phyloP scores from a whole-genome alignment of 306 rosid genomes.

The Trichosanthes cucumerina region DNA sequence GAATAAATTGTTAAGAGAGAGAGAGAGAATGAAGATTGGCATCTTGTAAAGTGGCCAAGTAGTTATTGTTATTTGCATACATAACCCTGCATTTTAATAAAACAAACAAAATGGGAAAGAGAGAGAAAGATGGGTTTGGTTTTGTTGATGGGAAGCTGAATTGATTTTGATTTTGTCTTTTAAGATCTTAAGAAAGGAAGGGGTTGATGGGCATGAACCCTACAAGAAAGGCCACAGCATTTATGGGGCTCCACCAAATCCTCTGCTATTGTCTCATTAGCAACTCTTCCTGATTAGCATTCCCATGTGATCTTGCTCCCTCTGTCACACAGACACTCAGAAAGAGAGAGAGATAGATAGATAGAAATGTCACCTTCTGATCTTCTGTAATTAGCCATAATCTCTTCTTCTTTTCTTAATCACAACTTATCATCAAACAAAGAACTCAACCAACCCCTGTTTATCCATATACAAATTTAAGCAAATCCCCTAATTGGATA shows the following conservation, averaged over 20 bases:
- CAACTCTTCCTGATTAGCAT: slow-evolving; percentile 63
- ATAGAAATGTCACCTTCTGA: background rate
- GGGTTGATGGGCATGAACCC: slow-evolving; percentile 8
- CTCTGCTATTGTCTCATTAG: slow-evolving; percentile 93
- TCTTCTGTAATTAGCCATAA: background rate
- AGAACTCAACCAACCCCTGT: background rate
- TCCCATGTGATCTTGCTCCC: slow-evolving; percentile 99
- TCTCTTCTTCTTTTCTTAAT: background rate
- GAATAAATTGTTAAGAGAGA: background rate
- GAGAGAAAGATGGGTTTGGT: background rate
- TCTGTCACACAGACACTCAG: background rate
- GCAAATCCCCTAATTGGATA: background rate
- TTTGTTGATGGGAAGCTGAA: slow-evolving; percentile 6
- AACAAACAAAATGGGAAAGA: background rate
- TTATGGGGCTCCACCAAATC: slow-evolving; percentile 41
- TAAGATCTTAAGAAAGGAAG: slow-evolving; percentile 2
- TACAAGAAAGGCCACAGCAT: slow-evolving; percentile 8
- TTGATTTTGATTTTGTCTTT: slow-evolving; percentile 1
- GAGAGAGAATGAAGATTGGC: background rate
- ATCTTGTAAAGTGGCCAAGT: slow-evolving; percentile 1
- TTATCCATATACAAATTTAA: background rate
- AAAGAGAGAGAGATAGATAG: background rate
- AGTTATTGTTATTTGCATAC: slow-evolving; percentile 1
- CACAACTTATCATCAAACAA: background rate
- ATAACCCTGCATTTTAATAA: background rate